Evolutionary conservation across 2,329 filamentous ascomycete genomes (phyloP).

Genomic region (Proliferodiscus dingleyae): DNA sequence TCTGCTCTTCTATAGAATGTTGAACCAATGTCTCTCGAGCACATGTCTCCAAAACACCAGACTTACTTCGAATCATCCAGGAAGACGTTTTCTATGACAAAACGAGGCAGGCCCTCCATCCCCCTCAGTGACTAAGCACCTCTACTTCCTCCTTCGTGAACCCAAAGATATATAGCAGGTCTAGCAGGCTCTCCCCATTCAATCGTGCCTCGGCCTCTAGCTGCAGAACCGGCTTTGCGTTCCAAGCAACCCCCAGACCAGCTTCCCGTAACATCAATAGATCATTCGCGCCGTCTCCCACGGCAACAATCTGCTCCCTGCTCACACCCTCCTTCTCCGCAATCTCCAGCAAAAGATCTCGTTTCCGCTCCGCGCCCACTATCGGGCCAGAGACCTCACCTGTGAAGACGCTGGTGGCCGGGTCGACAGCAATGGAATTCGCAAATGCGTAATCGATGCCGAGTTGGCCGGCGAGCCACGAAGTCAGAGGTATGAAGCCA

Average conservation of each 20-base stretch:
- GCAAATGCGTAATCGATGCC: slow-evolving; percentile 85
- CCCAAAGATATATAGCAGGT: slow-evolving; percentile 71
- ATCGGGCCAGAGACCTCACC: slow-evolving; percentile 69
- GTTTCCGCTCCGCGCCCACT: slow-evolving; percentile 72
- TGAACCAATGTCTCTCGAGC: no score
- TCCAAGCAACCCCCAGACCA: slow-evolving; percentile 75
- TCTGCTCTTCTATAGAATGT: no score
- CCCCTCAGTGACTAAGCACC: slow-evolving; percentile 33
- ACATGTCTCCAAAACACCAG: no score
- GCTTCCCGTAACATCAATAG: slow-evolving; percentile 73
- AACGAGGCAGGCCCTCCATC: no score
- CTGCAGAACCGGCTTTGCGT: slow-evolving; percentile 79
- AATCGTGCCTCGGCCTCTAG: slow-evolving; percentile 68
- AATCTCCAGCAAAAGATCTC: slow-evolving; percentile 65
- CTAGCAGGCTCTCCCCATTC: slow-evolving; percentile 65
- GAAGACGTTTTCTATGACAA: no score
- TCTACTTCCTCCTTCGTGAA: slow-evolving; percentile 61
- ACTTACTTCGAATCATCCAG: no score
- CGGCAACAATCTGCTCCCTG: slow-evolving; percentile 63
- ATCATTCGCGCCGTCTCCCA: slow-evolving; percentile 81
- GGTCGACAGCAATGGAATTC: slow-evolving; percentile 71
- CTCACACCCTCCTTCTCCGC: slow-evolving; percentile 61
- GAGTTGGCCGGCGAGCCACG: slow-evolving; percentile 76
- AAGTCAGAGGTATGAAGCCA: slow-evolving; percentile 83
- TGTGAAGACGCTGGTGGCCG: slow-evolving; percentile 52